Base-by-base conservation (phyloP, 1,139 yeast genomes). In the Magnusiomyces fungicola region DNA sequence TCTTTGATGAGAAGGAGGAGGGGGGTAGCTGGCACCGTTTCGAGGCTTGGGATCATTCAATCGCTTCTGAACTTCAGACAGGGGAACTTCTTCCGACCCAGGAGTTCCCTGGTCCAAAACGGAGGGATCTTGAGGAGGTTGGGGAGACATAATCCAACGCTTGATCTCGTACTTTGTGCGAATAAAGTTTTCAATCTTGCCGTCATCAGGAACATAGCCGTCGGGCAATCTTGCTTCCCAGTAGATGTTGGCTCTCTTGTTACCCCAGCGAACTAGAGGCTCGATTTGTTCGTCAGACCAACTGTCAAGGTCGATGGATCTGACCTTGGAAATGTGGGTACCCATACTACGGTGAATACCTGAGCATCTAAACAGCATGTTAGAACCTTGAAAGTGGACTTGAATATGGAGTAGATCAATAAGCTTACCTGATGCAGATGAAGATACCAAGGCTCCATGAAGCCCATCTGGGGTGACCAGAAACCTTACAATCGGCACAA, bases 281-380 rank as follows among this genome's bases (percentile, higher is more conserved):
- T 78, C 82, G 39, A 88, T 79, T 66, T 92, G 97, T 61, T 86
- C 95, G 59, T 89, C 96, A 10, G 95, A 86, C 98, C 98, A 92
- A 1, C 95, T 84, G 65, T 92, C 97, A 3, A 37, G 19, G 16
- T 22, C 25, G 4, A 37, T 22, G 4, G 41, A 37, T 3, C 41
- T 25, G 27, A 37, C 41, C 19, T 37, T 37, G 25, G 41, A 37
- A 46, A 90, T 87, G 67, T 92, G 98, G 0, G 97, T 89, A 1
- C 98, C 97, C 83, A 92, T 81, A 50, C 94, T 80, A 64, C 97
- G 76, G 65, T 92, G 98, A 56, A 90, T 84, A 2, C 98, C 98
- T 1, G 97, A 89, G 68, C 98, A 92, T 58, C 83, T 71, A 46
- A 18, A 37, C 16, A 9, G 4, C 14, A 18, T 22, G 14, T 21